These are phyloP conservation scores for Tagetes patula DNA, from an alignment of 129 eudicot species.

Conservation along the genomic window DNA sequence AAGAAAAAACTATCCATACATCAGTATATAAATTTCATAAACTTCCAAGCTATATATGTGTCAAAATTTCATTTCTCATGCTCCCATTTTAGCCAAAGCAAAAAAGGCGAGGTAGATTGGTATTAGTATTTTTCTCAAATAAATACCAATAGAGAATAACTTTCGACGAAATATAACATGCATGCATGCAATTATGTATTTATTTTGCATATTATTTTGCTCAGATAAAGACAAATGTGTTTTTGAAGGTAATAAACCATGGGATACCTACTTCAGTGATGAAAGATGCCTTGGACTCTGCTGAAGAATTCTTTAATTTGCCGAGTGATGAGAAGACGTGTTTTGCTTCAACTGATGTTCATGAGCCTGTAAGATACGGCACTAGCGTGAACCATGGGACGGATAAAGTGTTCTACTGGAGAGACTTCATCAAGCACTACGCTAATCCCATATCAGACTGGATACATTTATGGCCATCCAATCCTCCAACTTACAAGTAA, in stretches of 20 bases:
- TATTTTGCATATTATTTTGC: neutral
- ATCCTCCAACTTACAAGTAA: slow-evolving; percentile 67
- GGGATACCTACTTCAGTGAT: slow-evolving; percentile 49
- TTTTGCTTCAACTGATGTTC: slow-evolving; percentile 53
- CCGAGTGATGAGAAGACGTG: slow-evolving; percentile 50
- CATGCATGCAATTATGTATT: slow-evolving; percentile 40
- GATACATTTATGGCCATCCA: slow-evolving; percentile 66
- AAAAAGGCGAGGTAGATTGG: slow-evolving; percentile 14
- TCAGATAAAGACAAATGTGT: slow-evolving; percentile 16
- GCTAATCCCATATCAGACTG: slow-evolving; percentile 57
- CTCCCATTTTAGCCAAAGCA: slow-evolving; percentile 2
- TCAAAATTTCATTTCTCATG: slow-evolving; percentile 12
- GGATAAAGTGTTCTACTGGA: slow-evolving; percentile 61
- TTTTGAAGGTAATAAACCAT: slow-evolving; percentile 64
- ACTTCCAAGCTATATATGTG: slow-evolving; percentile 17
- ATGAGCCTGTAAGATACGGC: slow-evolving; percentile 63
- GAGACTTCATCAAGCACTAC: slow-evolving; percentile 78
- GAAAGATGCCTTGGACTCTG: slow-evolving; percentile 50
- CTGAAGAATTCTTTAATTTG: slow-evolving; percentile 57
- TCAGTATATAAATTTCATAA: slow-evolving; percentile 16
- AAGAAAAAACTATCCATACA: slow-evolving; percentile 12
- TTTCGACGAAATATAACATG: slow-evolving; percentile 21
- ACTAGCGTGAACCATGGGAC: slow-evolving; percentile 55
- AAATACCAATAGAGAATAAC: slow-evolving; percentile 8
- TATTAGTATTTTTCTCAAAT: neutral